phyloP scores from a whole-genome alignment of 108 stramenopile genomes.

The Nitzschia inconspicua region DNA sequence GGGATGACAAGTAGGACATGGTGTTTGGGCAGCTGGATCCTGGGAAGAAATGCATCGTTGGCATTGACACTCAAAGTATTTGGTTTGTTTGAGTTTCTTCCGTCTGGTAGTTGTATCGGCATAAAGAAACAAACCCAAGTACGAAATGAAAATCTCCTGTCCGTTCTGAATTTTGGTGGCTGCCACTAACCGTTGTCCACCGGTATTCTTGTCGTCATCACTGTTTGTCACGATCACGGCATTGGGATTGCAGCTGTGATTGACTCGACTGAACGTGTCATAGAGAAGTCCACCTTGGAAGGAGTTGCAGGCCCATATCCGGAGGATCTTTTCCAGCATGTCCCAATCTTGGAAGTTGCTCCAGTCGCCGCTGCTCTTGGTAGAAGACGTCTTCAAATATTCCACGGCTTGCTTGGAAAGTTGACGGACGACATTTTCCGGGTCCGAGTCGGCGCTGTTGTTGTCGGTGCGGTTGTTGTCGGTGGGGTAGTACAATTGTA shows the following conservation, averaged over 20 bases:
- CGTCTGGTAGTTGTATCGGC: conserved; percentile 49
- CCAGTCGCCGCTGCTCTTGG: conserved; percentile 5
- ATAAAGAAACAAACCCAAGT: conserved; percentile 64
- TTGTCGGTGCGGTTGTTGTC: conserved; percentile 4
- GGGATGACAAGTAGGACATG: conserved; percentile 70
- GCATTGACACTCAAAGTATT: conserved; percentile 73
- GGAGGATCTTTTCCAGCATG: conserved; percentile 36
- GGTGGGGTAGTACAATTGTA: conserved; percentile 61
- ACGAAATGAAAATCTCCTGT: conserved; percentile 77
- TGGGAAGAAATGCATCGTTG: conserved; percentile 39
- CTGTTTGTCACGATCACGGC: conserved; percentile 44
- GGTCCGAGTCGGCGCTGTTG: conserved; percentile 2
- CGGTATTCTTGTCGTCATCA: background rate
- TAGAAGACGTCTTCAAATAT: conserved; percentile 28
- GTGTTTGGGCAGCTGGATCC: conserved; percentile 59
- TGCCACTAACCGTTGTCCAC: conserved; percentile 45
- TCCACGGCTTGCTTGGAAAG: conserved; percentile 43
- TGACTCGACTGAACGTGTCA: conserved; percentile 49
- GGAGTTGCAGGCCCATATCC: conserved; percentile 77
- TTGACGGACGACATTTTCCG: conserved; percentile 37
- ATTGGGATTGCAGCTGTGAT: conserved; percentile 83
- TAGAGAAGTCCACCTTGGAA: conserved; percentile 83
- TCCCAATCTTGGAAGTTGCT: conserved; percentile 13
- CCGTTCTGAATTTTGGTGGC: conserved; percentile 54
- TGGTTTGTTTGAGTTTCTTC: conserved; percentile 43